phyloP scores from a whole-genome alignment of 179 eudicot genomes.

The Beta lomatogona region DNA sequence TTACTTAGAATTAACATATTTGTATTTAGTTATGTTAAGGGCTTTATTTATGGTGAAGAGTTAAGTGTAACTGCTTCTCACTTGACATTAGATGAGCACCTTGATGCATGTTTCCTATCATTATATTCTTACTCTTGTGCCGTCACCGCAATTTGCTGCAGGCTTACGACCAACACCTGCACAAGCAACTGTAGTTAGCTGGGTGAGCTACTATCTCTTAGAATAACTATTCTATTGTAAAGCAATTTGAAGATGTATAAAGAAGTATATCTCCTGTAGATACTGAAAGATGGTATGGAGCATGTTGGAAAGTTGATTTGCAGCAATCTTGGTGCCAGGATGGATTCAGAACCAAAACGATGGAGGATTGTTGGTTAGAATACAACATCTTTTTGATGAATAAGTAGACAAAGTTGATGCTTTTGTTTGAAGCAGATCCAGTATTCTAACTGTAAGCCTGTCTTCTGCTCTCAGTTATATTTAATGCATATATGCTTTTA shows the following conservation, averaged over 20 bases:
- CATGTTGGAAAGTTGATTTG: constrained; percentile 94
- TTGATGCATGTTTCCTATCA: constrained; percentile 26
- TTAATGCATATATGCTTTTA: no score
- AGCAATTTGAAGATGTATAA: no score
- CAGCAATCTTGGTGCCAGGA: constrained; percentile 92
- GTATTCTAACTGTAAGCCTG: background rate
- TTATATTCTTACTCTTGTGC: constrained; percentile 61
- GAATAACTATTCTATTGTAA: background rate
- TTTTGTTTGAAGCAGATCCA: background rate
- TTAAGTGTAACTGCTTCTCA: background rate
- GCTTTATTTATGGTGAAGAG: background rate
- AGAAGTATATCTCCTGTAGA: background rate
- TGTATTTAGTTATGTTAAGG: constrained; percentile 4
- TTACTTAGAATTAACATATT: background rate
- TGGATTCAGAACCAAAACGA: constrained; percentile 97
- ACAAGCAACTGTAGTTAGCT: constrained; percentile 94
- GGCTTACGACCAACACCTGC: constrained; percentile 99
- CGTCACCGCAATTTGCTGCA: constrained; percentile 98
- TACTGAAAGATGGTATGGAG: constrained; percentile 96
- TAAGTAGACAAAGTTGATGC: background rate
- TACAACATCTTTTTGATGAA: background rate
- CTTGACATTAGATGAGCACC: background rate
- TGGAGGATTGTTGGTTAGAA: constrained; percentile 90
- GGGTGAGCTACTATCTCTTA: constrained; percentile 56
- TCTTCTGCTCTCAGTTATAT: no score